These are phyloP conservation scores for Ogataea methanolica DNA, from an alignment of 805 yeast genomes.

Conservation along the genomic window DNA sequence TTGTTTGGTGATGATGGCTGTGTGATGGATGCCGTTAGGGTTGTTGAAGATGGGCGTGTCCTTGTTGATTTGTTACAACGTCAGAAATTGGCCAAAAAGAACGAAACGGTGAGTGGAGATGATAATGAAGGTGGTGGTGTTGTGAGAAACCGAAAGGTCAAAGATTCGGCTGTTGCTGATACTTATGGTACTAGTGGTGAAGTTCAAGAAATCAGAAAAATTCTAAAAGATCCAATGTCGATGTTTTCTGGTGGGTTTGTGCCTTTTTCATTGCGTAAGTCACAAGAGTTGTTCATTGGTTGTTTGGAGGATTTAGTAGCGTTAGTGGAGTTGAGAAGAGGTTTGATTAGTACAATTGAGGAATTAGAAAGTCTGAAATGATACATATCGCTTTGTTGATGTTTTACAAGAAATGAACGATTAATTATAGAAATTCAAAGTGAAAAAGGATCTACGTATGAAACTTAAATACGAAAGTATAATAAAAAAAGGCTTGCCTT, in stretches of 20 bases:
- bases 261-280: constrained; percentile 14
- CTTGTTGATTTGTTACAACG: neutral
- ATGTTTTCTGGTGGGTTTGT: constrained; percentile 26
- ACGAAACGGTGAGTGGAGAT: neutral
- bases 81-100: neutral
- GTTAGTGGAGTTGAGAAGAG: constrained; percentile 8
- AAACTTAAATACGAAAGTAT: too few species aligned
- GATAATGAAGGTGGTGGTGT: neutral
- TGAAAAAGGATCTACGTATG: neutral
- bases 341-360: constrained; percentile 4
- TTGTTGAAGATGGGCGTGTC: too few species aligned
- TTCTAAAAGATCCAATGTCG: constrained; percentile 17
- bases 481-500: too few species aligned
- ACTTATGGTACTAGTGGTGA: neutral
- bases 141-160: neutral
- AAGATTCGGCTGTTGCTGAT: neutral
- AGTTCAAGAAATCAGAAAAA: neutral
- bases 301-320: constrained; percentile 7
- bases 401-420: too few species aligned
- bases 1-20: too few species aligned
- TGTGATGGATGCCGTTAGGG: too few species aligned
- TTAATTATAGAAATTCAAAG: neutral
- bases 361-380: constrained; percentile 1
- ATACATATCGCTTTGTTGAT: neutral
- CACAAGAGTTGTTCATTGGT: constrained; percentile 13